Base-by-base conservation (phyloP, 164 flowering plant genomes). In the Vitis labrusca region DNA sequence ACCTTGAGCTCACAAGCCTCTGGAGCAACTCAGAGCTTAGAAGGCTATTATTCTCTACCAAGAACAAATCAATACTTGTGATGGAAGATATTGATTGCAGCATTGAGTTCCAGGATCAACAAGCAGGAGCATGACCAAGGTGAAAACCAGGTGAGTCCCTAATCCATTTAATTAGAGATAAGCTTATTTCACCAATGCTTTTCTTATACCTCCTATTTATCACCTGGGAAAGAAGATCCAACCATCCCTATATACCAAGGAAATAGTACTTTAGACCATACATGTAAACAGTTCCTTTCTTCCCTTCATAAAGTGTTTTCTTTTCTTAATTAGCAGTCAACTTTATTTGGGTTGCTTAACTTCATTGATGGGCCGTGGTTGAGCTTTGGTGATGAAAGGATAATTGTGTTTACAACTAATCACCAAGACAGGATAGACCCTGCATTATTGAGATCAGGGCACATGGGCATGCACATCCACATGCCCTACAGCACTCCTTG, bases 31-130 rank as follows among this genome's bases (percentile, higher is more conserved):
- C 70, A 2, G 65, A 59, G 5, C 65, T 72, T 4, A 72, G 70
- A n/a, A 56, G 53, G 8, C 59, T 50, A 14, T 19, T 72, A 15
- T 10, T 62, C 3, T 53, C 76, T 29, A 73, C 76, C 3, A 1
- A 60, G 5, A 73, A 73, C 49, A 53, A 69, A 9, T 77, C 80
- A 0, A 77, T 77, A 32, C 69, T 77, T 7, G 77, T 73, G 19
- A 74, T 77, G 29, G 80, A 77, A 19, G 77, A 74, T 71, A 78
- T 74, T 54, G 80, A 78, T 63, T 74, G 75, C 54, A 74, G 69
- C 47, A 10, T 62, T 57, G 62, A 73, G 49, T 30, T 77, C 62
- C 69, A 66, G 23, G 59, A 77, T 27, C 56, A 74, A 19, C 57
- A 63, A 37, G 2, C 9, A 32, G 58, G 14, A 52, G 67, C n/a